Conservation (phyloP, 331 rosid genomes). For the Cucumis variabilis region DNA sequence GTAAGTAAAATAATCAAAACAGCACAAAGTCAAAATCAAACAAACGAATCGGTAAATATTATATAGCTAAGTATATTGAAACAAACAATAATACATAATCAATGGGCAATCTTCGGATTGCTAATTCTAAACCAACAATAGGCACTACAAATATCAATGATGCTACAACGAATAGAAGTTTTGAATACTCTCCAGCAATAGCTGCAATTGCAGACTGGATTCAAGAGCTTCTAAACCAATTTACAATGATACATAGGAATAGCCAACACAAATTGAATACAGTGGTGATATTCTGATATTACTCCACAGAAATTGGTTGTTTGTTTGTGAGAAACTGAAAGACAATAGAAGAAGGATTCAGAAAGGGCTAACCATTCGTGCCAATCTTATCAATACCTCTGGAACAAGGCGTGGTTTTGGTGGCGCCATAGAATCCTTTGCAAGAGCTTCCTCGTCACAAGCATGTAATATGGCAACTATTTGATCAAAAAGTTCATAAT, state of each 20-base stretch:
- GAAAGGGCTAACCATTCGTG: conserved; percentile 81
- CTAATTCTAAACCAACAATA: conserved; percentile 2
- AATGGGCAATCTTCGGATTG: background rate
- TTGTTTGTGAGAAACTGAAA: background rate
- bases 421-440: conserved; percentile 64
- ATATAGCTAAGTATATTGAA: background rate
- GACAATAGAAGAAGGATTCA: conserved; percentile 30
- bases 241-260: background rate
- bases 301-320: background rate
- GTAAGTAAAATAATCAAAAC: background rate
- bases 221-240: conserved; percentile 4
- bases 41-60: background rate
- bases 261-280: background rate
- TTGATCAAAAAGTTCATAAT: conserved; percentile 75
- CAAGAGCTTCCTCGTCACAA: conserved; percentile 71
- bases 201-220: conserved; percentile 14
- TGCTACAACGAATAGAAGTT: background rate
- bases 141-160: background rate
- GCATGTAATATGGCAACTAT: conserved; percentile 70
- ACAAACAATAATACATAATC: conserved; percentile 7
- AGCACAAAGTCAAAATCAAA: background rate
- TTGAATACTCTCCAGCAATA: conserved; percentile 19
- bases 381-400: conserved; percentile 75
- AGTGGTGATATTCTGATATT: background rate
- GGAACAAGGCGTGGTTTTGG: conserved; percentile 85